phyloP scores from a whole-genome alignment of 176 grass and related monocot species.

The Cymbopogon citratus region DNA sequence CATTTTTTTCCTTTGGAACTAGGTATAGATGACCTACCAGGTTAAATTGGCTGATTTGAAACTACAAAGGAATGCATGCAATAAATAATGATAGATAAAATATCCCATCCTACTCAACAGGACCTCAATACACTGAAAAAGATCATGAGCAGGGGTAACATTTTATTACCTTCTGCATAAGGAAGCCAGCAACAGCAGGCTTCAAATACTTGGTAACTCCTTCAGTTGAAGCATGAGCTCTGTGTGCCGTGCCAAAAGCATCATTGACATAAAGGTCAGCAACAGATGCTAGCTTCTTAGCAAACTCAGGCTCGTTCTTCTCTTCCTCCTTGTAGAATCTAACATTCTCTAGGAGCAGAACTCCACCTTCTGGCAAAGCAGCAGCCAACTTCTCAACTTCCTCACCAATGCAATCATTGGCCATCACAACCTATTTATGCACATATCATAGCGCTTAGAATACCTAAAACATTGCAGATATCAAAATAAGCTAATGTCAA shows the following conservation, averaged over 20 bases:
- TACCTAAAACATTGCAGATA: neutral
- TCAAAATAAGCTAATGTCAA: neutral
- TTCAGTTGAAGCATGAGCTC: constrained; percentile 91
- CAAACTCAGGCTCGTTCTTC: constrained; percentile 92
- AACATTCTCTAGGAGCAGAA: constrained; percentile 92
- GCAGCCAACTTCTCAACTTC: constrained; percentile 72
- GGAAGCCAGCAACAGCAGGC: constrained; percentile 95
- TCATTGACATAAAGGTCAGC: constrained; percentile 98
- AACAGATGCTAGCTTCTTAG: constrained; percentile 84
- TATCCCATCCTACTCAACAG: neutral
- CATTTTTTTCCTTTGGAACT: neutral
- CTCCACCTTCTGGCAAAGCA: constrained; percentile 76
- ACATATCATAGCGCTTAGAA: neutral
- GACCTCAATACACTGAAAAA: neutral
- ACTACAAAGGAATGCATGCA: neutral
- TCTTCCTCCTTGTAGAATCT: constrained; percentile 98
- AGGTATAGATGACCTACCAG: neutral
- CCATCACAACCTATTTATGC: constrained; percentile 72
- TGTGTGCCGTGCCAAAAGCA: constrained; percentile 84
- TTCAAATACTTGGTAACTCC: constrained; percentile 89
- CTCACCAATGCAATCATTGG: constrained; percentile 77
- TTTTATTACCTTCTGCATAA: constrained; percentile 90
- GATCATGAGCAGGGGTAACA: neutral
- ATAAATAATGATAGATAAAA: neutral
- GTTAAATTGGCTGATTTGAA: neutral